Evolutionary conservation across 2,329 filamentous ascomycete species (phyloP).

Genomic region (Graphium sp.): DNA sequence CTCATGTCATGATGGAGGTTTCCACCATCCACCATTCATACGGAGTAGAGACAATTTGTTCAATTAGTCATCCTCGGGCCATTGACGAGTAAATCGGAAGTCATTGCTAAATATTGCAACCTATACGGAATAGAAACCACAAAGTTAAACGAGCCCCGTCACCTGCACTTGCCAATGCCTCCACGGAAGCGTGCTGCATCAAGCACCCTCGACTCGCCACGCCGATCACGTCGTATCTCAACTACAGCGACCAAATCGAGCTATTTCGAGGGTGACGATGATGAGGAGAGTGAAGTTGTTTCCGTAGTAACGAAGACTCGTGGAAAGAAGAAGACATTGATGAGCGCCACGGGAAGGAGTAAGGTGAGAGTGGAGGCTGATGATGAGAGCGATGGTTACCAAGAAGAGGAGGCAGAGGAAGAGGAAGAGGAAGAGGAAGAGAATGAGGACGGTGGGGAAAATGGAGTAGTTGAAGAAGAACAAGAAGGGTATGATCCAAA

Average conservation of each 20-base stretch:
- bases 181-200: conserved; percentile 4
- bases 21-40: too few relatives aligned
- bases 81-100: too few relatives aligned
- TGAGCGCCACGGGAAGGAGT: neutral
- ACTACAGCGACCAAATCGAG: conserved; percentile 1
- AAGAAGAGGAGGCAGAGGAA: neutral
- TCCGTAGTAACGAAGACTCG: neutral
- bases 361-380: neutral
- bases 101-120: neutral
- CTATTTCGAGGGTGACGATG: conserved; percentile 4
- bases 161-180: too few relatives aligned
- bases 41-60: too few relatives aligned
- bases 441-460: conserved; percentile 1
- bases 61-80: too few relatives aligned
- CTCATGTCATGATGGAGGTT: too few relatives aligned
- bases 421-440: conserved; percentile 1
- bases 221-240: conserved; percentile 2
- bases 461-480: conserved; percentile 2
- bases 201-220: conserved; percentile 2
- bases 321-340: neutral
- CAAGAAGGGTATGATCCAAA: too few relatives aligned
- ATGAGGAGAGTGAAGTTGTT: conserved; percentile 2
- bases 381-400: neutral
- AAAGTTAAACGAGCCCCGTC: too few relatives aligned
- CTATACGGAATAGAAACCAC: neutral